These are phyloP conservation scores for Tetrahymena elliotti DNA, from an alignment of 73 alveolate genomes.

Conservation along the genomic window DNA sequence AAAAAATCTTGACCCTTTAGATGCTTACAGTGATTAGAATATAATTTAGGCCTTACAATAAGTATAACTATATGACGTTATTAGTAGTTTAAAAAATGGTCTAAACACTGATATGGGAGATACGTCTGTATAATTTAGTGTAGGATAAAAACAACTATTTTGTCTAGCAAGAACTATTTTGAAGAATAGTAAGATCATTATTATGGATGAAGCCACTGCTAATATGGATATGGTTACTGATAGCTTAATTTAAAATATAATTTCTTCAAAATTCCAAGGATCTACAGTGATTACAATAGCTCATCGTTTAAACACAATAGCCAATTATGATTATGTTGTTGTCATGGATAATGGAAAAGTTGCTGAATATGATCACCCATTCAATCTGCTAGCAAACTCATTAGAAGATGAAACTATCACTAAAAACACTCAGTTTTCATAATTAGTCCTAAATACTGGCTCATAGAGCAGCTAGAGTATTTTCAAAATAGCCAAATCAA, in stretches of 20 bases:
- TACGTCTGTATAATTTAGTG: slow-evolving; percentile 74
- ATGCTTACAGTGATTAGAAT: slow-evolving; percentile 44
- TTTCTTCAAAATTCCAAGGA: slow-evolving; percentile 41
- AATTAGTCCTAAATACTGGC: slow-evolving; percentile 27
- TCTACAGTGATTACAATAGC: slow-evolving; percentile 74
- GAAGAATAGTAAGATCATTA: slow-evolving; percentile 51
- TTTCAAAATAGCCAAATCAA: slow-evolving; percentile 22
- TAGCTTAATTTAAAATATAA: slow-evolving; percentile 50
- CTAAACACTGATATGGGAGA: slow-evolving; percentile 65
- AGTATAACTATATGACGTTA: slow-evolving; percentile 65
- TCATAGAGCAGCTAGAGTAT: slow-evolving; percentile 5
- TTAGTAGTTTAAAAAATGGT: slow-evolving; percentile 58
- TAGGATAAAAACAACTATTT: slow-evolving; percentile 89
- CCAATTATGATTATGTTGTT: slow-evolving; percentile 49
- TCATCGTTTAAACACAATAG: slow-evolving; percentile 65
- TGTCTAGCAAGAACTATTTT: slow-evolving; percentile 51
- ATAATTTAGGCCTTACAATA: slow-evolving; percentile 51
- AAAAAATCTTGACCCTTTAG: slow-evolving; percentile 86
- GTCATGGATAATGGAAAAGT: slow-evolving; percentile 56
- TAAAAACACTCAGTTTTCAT: slow-evolving; percentile 7
- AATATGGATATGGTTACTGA: slow-evolving; percentile 69
- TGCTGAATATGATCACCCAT: slow-evolving; percentile 56
- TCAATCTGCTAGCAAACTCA: slow-evolving; percentile 24
- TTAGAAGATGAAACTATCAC: background rate
- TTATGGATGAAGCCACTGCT: slow-evolving; percentile 81